A percentile compares a stretch with the other conserved stretches of the same genome.
These are phyloP conservation scores for Aegilops sharonensis DNA, from an alignment of 176 grass and related monocot species.

Conservation along the genomic window DNA sequence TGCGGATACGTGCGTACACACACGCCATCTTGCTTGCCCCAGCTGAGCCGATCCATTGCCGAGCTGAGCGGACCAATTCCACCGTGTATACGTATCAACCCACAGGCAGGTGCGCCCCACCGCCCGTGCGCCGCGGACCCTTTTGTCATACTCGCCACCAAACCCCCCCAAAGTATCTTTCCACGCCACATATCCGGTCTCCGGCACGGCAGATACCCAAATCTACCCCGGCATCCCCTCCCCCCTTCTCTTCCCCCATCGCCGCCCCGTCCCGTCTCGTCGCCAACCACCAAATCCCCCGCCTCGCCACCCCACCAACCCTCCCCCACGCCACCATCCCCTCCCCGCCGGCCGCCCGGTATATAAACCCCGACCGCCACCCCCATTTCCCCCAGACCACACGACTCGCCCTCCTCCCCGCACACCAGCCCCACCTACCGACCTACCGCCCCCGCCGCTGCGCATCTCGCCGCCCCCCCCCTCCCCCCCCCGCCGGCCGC, in stretches of 20 bases:
- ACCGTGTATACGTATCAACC: not conserved
- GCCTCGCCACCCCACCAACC: slow-evolving; percentile 27
- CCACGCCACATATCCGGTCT: not conserved
- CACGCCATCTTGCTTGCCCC: not conserved
- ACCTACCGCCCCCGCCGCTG: not conserved
- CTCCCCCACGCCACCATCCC: not conserved
- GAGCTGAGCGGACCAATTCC: not conserved
- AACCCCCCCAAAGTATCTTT: not conserved
- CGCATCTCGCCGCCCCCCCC: not conserved
- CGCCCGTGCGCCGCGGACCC: not conserved
- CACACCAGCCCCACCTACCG: not conserved
- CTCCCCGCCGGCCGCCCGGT: slow-evolving; percentile 15
- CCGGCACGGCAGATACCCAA: not conserved
- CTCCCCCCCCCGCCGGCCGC: not conserved
- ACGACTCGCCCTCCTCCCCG: slow-evolving; percentile 21
- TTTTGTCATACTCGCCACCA: slow-evolving; percentile 1
- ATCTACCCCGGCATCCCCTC: not conserved
- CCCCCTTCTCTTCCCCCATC: not conserved
- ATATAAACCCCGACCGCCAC: slow-evolving; percentile 38
- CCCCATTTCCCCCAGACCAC: slow-evolving; percentile 31
- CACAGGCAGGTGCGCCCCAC: not conserved
- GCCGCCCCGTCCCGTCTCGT: slow-evolving; percentile 3
- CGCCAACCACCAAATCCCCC: slow-evolving; percentile 19
- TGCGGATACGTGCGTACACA: not conserved
- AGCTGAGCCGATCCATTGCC: not conserved